A percentile compares a stretch with the other conserved stretches of the same genome.
These are phyloP conservation scores for Decorospora gaudefroyi DNA, from an alignment of 2,329 filamentous ascomycete genomes.

Conservation along the genomic window DNA sequence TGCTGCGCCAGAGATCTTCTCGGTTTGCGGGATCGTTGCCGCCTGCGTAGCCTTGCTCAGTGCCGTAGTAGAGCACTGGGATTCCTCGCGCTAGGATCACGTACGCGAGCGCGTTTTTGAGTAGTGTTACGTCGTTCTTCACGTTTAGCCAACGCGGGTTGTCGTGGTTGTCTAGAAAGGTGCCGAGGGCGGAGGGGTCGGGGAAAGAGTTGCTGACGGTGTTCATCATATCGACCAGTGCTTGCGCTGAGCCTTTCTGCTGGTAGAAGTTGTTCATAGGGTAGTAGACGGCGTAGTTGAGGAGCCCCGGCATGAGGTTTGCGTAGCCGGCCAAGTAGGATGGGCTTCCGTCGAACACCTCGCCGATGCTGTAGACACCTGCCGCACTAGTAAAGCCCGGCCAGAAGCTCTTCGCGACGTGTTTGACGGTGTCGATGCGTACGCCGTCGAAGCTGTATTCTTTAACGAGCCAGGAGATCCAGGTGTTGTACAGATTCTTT, in stretches of 20 bases:
- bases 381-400: slow-evolving; percentile 58
- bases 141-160: slow-evolving; percentile 45
- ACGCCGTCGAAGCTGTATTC: slow-evolving; percentile 56
- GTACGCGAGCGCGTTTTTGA: slow-evolving; percentile 49
- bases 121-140: slow-evolving; percentile 43
- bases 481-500: slow-evolving; percentile 31
- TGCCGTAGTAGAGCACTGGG: slow-evolving; percentile 49
- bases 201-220: slow-evolving; percentile 38
- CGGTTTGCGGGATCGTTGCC: slow-evolving; percentile 48
- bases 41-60: slow-evolving; percentile 47
- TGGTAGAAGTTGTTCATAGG: slow-evolving; percentile 47
- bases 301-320: slow-evolving; percentile 59
- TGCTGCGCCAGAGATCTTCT: slow-evolving; percentile 49
- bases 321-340: slow-evolving; percentile 60
- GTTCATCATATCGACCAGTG: slow-evolving; percentile 45
- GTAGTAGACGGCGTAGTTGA: slow-evolving; percentile 63
- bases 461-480: slow-evolving; percentile 39
- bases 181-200: slow-evolving; percentile 44
- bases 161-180: slow-evolving; percentile 50
- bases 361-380: slow-evolving; percentile 64
- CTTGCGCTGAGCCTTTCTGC: slow-evolving; percentile 37
- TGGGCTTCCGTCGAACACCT: slow-evolving; percentile 62
- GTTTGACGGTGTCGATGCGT: slow-evolving; percentile 65
- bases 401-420: slow-evolving; percentile 65
- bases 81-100: slow-evolving; percentile 48